Evolutionary conservation across 2,329 filamentous ascomycete species (phyloP).

Genomic region (Trichophyton verrucosum): DNA sequence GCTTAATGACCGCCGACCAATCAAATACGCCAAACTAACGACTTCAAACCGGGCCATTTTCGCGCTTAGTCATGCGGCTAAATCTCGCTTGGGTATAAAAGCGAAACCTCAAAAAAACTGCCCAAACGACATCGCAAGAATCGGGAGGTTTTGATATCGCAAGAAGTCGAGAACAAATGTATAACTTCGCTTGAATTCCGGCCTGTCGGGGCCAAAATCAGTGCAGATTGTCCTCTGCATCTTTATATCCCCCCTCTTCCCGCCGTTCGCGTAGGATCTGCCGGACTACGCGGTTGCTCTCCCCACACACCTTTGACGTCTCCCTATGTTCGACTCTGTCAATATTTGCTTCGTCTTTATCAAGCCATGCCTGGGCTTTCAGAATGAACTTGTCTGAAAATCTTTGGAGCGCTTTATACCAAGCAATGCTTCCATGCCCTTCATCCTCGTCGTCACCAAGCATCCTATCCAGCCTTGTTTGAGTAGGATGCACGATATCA

Average conservation of each 20-base stretch:
- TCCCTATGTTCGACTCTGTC: not conserved
- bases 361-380: constrained; percentile 7
- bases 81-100: too few species aligned
- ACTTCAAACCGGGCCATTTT: too few species aligned
- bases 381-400: not conserved
- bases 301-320: not conserved
- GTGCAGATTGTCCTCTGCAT: not conserved
- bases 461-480: constrained; percentile 8
- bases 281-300: not conserved
- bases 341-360: not conserved
- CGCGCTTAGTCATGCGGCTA: too few species aligned
- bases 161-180: not conserved
- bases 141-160: not conserved
- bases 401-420: not conserved
- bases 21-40: too few species aligned
- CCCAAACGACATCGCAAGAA: too few species aligned
- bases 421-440: not conserved
- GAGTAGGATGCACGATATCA: constrained; percentile 9
- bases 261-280: not conserved
- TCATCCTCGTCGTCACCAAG: not conserved
- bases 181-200: too few species aligned
- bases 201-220: not conserved
- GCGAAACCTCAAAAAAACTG: too few species aligned
- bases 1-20: too few species aligned
- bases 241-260: not conserved